Evolutionary conservation across 345 rosid genomes (phyloP).

Genomic region (Pugionium cornutum): DNA sequence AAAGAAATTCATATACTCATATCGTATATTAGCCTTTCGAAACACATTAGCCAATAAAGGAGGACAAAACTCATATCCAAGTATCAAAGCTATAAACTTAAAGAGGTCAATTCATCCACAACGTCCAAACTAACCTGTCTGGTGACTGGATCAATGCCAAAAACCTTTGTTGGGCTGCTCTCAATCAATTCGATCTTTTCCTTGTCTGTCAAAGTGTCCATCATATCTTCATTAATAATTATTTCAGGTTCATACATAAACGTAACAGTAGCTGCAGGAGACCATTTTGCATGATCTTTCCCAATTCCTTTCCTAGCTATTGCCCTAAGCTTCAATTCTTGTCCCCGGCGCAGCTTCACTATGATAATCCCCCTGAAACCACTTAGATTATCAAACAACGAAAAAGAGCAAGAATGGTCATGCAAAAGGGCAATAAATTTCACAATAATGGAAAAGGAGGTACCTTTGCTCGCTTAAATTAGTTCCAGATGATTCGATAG

Average conservation of each 20-base stretch:
- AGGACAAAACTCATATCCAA: background rate
- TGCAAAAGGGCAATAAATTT: background rate
- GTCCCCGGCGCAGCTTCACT: slow-evolving; percentile 85
- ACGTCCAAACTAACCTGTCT: slow-evolving; percentile 53
- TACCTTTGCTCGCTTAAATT: slow-evolving; percentile 73
- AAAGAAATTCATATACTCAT: background rate
- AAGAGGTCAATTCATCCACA: background rate
- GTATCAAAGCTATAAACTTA: slow-evolving; percentile 15
- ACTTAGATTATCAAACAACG: background rate
- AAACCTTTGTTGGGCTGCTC: slow-evolving; percentile 89
- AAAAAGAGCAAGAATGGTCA: background rate
- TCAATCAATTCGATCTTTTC: slow-evolving; percentile 77
- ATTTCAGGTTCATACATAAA: slow-evolving; percentile 97
- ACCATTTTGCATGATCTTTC: slow-evolving; percentile 98
- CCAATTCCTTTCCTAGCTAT: slow-evolving; percentile 97
- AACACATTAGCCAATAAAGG: background rate
- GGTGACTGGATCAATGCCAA: slow-evolving; percentile 63
- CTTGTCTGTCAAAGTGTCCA: slow-evolving; percentile 70
- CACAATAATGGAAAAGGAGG: background rate
- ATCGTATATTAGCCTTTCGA: background rate
- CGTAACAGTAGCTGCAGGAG: slow-evolving; percentile 99
- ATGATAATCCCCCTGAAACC: slow-evolving; percentile 75
- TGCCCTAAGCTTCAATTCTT: slow-evolving; percentile 83
- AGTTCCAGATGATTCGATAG: slow-evolving; percentile 47
- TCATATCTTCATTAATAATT: slow-evolving; percentile 79